Base-by-base conservation (phyloP, 192 early-diverging fungal species). In the Coemansia sp. region DNA sequence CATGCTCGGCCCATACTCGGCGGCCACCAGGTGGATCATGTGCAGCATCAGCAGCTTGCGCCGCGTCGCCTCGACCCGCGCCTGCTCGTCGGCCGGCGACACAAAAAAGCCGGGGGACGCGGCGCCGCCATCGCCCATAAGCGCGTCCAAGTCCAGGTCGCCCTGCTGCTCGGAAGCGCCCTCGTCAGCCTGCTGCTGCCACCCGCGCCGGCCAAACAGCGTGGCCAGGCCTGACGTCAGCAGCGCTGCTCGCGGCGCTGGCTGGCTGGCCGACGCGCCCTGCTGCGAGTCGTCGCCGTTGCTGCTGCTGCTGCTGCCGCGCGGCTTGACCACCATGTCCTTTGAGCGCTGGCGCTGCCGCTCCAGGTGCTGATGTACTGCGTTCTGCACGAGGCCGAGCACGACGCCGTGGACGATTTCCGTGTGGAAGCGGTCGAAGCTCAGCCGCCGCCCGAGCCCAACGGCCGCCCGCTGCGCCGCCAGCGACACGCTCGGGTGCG, bases 31-130 rank as follows among this genome's bases (percentile, higher is more conserved):
- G 42, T 79, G 80, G n/a, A 86, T 71, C 77, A 86, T 79, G 11
- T 81, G 80, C 36, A 86, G 73, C 71, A 78, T 72, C 66, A 83
- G 74, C 63, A 83, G 72, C 73, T 79, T 82, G 54, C 80, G 80
- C 38, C 80, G 73, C 9, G 76, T 81, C 57, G 27, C 60, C 65
- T 78, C 74, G 33, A 80, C 68, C 43, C 78, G 77, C 29, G 78
- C 78, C 33, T 77, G 78, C 41, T 77, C 71, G 54, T 85, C 83
- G 0, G 69, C 71, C 2, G 83, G 70, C 24, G 75, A 77, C 24
- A 85, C 68, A 67, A 80, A 79, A 52, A 82, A 79, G 18, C 41
- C 61, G 9, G 36, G 20, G 5, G 15, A 34, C 13, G n/a, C n/a
- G 20, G 12, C 36, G 16, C 10, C 20, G 43, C 47, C 65, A 52